Conservation (phyloP, 441 rosid species). For the Croton setiger region DNA sequence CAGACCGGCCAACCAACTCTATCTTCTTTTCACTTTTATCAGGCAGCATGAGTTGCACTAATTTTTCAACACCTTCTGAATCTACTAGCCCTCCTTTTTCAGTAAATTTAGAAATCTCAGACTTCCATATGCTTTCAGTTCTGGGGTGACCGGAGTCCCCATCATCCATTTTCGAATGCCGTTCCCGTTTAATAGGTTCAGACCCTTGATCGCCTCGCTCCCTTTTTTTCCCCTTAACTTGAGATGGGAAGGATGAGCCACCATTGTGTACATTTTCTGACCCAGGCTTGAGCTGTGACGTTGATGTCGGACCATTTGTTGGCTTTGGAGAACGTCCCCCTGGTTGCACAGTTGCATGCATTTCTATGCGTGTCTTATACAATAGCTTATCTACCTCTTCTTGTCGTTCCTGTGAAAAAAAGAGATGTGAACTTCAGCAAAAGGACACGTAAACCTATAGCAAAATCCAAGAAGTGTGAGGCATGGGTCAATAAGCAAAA, state of each 20-base stretch:
- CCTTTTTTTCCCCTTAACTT: slow-evolving; percentile 87
- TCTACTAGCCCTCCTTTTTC: slow-evolving; percentile 85
- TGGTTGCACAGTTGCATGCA: slow-evolving; percentile 76
- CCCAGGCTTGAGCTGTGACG: slow-evolving; percentile 62
- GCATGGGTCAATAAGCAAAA: slow-evolving; percentile 6
- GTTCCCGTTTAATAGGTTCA: slow-evolving; percentile 74
- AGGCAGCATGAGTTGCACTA: slow-evolving; percentile 71
- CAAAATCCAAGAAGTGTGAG: background rate
- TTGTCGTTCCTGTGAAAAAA: slow-evolving; percentile 59
- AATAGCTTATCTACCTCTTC: slow-evolving; percentile 80
- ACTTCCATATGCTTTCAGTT: slow-evolving; percentile 53
- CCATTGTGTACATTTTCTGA: slow-evolving; percentile 58
- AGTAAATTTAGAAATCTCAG: slow-evolving; percentile 70
- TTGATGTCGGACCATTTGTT: slow-evolving; percentile 69
- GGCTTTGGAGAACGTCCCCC: slow-evolving; percentile 91
- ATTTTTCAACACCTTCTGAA: slow-evolving; percentile 69
- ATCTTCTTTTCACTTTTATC: slow-evolving; percentile 68
- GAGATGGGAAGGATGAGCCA: slow-evolving; percentile 57
- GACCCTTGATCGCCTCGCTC: slow-evolving; percentile 79
- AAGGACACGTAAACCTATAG: background rate
- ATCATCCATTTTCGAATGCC: slow-evolving; percentile 56
- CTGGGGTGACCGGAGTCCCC: slow-evolving; percentile 50
- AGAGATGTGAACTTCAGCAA: slow-evolving; percentile 10
- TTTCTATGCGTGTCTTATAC: slow-evolving; percentile 57
- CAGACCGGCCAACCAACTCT: slow-evolving; percentile 62